A percentile compares a stretch with the other conserved stretches of the same genome.
Evolutionary conservation across 1,139 yeast species (phyloP).

Genomic region (Lodderomyces beijingensis): DNA sequence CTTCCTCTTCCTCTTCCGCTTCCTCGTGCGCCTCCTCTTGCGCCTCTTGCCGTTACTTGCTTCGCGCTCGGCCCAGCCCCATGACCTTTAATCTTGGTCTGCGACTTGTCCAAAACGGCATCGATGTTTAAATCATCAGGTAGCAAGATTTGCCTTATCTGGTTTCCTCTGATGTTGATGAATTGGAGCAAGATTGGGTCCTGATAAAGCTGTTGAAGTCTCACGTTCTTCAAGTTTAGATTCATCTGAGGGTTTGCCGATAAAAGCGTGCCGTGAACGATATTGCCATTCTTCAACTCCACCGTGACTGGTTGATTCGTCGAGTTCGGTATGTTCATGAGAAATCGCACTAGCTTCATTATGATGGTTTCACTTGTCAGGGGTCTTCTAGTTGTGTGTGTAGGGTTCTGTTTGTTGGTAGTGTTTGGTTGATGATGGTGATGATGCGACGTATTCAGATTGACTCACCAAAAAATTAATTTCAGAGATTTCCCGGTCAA

Average conservation of each 20-base stretch:
- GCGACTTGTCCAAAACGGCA: slow-evolving; percentile 51
- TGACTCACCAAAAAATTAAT: too few relatives aligned
- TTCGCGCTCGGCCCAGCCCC: slow-evolving; percentile 36
- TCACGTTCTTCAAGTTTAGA: slow-evolving; percentile 76
- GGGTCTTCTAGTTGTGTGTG: too few relatives aligned
- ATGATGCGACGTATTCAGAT: too few relatives aligned
- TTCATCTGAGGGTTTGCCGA: slow-evolving; percentile 94
- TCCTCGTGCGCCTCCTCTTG: slow-evolving; percentile 17
- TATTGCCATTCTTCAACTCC: slow-evolving; percentile 81
- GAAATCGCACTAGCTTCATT: slow-evolving; percentile 57
- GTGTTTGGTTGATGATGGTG: too few relatives aligned
- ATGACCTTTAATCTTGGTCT: slow-evolving; percentile 33
- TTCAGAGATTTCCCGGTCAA: too few relatives aligned
- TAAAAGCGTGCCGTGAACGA: slow-evolving; percentile 49
- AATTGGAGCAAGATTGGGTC: slow-evolving; percentile 73
- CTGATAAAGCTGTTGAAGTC: slow-evolving; percentile 66
- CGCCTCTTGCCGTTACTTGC: slow-evolving; percentile 16
- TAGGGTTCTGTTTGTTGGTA: too few relatives aligned
- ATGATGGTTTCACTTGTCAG: too few relatives aligned
- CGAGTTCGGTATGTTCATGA: slow-evolving; percentile 68
- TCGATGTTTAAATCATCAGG: slow-evolving; percentile 91
- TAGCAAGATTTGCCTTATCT: slow-evolving; percentile 74
- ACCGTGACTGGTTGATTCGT: slow-evolving; percentile 86
- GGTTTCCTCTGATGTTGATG: slow-evolving; percentile 86
- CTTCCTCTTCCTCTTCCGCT: slow-evolving; percentile 2